phyloP scores from a whole-genome alignment of 805 yeast species.

The Jamesozyma hellenica region DNA sequence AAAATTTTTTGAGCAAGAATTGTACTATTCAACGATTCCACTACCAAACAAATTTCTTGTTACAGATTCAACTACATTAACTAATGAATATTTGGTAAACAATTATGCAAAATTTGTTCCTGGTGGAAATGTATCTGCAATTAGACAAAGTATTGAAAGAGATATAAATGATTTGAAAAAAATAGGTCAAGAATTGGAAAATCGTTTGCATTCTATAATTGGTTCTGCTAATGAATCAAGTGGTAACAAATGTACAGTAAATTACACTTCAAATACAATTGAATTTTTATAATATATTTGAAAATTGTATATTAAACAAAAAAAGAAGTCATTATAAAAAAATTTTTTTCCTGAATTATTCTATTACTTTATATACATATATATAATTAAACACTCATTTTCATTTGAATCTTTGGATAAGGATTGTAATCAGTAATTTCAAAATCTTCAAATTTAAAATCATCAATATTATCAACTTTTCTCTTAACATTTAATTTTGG shows the following conservation, averaged over 20 bases:
- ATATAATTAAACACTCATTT: constrained; percentile 74
- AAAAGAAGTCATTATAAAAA: not conserved
- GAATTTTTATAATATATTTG: constrained; percentile 11
- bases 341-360: not conserved
- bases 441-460: constrained; percentile 81
- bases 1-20: constrained; percentile 27
- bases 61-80: constrained; percentile 8
- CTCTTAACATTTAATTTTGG: constrained; percentile 70
- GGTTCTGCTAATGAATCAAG: constrained; percentile 32
- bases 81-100: constrained; percentile 12
- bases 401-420: constrained; percentile 78
- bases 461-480: constrained; percentile 66
- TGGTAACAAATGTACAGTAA: constrained; percentile 29
- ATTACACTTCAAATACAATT: constrained; percentile 30
- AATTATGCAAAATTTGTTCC: constrained; percentile 7
- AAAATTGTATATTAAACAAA: not conserved
- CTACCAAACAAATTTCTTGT: constrained; percentile 24
- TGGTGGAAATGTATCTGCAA: constrained; percentile 4
- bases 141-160: constrained; percentile 7
- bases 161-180: constrained; percentile 11
- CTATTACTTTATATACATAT: not conserved
- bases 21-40: constrained; percentile 20
- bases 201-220: constrained; percentile 27
- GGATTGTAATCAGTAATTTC: constrained; percentile 74
- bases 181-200: constrained; percentile 16